A percentile compares a stretch with the other conserved stretches of the same genome.
These are phyloP conservation scores for Yamagishiella unicocca DNA, from an alignment of 139 green algal genomes.

Conservation along the genomic window DNA sequence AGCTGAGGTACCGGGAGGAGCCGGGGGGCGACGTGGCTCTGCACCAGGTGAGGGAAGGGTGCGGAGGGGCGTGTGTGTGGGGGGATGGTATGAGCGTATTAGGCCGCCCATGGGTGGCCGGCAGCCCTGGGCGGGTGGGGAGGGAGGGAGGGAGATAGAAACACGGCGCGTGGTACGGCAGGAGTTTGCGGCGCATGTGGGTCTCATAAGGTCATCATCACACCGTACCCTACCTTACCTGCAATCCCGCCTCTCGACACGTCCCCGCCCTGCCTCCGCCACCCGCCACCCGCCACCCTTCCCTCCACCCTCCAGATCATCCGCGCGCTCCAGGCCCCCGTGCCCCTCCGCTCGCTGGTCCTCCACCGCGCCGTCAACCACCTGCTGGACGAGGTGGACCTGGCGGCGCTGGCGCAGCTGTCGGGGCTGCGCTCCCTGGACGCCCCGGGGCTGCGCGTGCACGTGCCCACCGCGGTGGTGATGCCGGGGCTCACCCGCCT, in stretches of 20 bases:
- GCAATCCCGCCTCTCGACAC: neutral
- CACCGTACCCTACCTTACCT: neutral
- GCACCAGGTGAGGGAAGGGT: neutral
- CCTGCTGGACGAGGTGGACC: conserved; percentile 34
- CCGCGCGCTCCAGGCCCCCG: conserved; percentile 18
- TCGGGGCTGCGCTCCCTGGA: neutral
- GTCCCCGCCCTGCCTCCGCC: neutral
- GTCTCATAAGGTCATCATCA: neutral
- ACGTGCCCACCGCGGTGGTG: neutral
- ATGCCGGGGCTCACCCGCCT: conserved; percentile 11
- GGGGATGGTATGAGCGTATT: neutral
- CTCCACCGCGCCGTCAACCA: neutral
- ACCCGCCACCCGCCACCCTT: neutral
- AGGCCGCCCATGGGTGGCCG: too few species aligned
- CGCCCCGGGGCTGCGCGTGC: conserved; percentile 23
- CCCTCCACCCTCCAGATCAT: conserved; percentile 25
- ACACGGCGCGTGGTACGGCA: neutral
- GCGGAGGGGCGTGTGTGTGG: too few species aligned
- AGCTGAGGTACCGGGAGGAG: conserved; percentile 46
- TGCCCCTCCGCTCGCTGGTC: conserved; percentile 18
- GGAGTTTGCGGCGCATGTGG: too few species aligned
- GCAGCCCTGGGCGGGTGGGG: too few species aligned
- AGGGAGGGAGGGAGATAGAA: neutral
- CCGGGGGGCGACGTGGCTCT: neutral
- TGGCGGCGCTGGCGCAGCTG: conserved; percentile 35